A percentile compares a stretch with the other conserved stretches of the same genome.
These are phyloP conservation scores for Schrenkiella parvula DNA, from an alignment of 345 rosid species.

Conservation along the genomic window DNA sequence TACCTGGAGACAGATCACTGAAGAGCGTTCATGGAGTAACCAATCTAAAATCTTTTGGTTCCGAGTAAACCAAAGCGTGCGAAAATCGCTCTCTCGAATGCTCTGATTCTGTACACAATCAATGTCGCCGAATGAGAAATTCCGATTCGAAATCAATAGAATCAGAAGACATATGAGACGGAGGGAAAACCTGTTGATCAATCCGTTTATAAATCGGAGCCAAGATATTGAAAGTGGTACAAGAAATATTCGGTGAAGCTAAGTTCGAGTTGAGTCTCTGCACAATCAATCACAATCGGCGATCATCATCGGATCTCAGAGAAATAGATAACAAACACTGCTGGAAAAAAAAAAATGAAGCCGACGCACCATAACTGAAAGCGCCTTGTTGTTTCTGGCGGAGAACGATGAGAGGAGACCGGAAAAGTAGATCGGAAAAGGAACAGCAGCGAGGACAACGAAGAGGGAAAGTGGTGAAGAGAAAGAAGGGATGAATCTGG, in stretches of 20 bases:
- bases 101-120: conserved; percentile 45
- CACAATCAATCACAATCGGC: background rate
- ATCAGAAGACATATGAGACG: background rate
- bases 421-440: conserved; percentile 32
- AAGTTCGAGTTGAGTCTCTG: conserved; percentile 37
- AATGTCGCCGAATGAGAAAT: background rate
- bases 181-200: conserved; percentile 46
- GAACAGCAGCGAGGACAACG: conserved; percentile 26
- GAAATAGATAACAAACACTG: background rate
- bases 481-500: conserved; percentile 25
- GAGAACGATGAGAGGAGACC: conserved; percentile 22
- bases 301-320: conserved; percentile 21
- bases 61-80: conserved; percentile 50
- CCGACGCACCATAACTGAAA: conserved; percentile 22
- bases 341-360: background rate
- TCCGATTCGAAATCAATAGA: background rate
- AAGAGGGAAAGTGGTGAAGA: conserved; percentile 29
- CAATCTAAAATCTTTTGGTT: conserved; percentile 63
- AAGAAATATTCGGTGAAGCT: conserved; percentile 43
- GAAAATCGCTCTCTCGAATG: conserved; percentile 64
- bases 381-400: conserved; percentile 17
- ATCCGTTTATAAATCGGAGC: conserved; percentile 81
- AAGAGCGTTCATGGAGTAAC: conserved; percentile 58
- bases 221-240: conserved; percentile 76
- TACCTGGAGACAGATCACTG: conserved; percentile 77